Base-by-base conservation (phyloP, 139 green algal genomes). In the Chlorella sp. region DNA sequence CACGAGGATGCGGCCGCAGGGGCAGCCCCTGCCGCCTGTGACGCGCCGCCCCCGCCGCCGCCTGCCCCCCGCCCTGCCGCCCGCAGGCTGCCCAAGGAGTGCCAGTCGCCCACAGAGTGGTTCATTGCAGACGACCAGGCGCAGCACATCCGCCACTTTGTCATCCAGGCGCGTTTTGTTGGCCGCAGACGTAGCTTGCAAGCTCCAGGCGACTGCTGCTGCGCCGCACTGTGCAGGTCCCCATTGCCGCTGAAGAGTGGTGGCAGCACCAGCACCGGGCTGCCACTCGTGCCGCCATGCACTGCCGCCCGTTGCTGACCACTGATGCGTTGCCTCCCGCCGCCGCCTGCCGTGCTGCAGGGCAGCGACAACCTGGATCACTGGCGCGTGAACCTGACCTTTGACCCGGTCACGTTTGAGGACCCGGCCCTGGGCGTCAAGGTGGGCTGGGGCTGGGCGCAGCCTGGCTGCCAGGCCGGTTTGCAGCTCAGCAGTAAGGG, bases 391-490 rank as follows among this genome's bases (percentile, higher is more conserved):
- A 94, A 94, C 76, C 84, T 99, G 1, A 97, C 92, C 28, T 99
- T 99, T 88, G 96, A 99, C 87, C 97, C 97, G 3, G 92, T 98
- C 17, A 13, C 87, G 19, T 99, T 99, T 92, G 97, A 99, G 91
- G 95, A 98, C 82, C 78, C 91, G 11, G 76, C 62, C 1, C 84
- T 98, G 36, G 93, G 93, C 11, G 89, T 98, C 34, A 95, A 93
- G 88, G 92, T 95, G 75, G 24, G 87, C 17, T 8, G 24, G 64
- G 64, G 64, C 64, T 40, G 64, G 64, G 32, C 2, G 7, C 56
- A 3, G 9, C 3, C 56, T n/a, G n/a, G n/a, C n/a, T n/a, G n/a
- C n/a, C n/a, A n/a, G n/a, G n/a, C n/a, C n/a, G n/a, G n/a, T n/a
- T n/a, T n/a, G n/a, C n/a, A n/a, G n/a, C 56, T 65, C 56, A 20